phyloP scores from a whole-genome alignment of 495 filamentous ascomycete species.

The Neurospora sp. region DNA sequence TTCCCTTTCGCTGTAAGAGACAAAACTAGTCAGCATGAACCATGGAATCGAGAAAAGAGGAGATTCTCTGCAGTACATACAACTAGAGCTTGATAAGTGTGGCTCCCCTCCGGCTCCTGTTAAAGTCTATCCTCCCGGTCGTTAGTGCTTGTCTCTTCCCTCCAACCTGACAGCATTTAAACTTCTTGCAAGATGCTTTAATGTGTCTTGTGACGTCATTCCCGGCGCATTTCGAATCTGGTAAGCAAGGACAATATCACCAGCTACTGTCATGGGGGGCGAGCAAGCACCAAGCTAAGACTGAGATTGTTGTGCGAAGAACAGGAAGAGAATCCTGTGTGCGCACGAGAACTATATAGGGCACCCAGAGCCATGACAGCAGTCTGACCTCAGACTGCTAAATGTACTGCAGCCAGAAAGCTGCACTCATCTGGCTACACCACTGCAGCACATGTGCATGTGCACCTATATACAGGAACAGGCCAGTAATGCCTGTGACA shows the following conservation, averaged over 20 bases:
- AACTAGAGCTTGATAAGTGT: not conserved
- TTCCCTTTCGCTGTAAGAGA: not conserved
- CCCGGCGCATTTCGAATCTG: not conserved
- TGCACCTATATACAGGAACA: no score
- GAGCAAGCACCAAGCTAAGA: no score
- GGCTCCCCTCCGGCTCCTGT: slow-evolving; percentile 3
- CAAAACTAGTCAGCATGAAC: not conserved
- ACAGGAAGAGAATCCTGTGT: no score
- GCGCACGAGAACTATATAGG: no score
- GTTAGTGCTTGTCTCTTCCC: not conserved
- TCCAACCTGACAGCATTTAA: not conserved
- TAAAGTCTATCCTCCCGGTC: slow-evolving; percentile 4
- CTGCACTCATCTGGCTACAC: no score
- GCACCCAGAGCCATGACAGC: no score
- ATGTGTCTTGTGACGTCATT: not conserved
- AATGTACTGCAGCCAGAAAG: no score
- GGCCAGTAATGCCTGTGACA: no score
- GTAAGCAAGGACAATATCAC: not conserved
- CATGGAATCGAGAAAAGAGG: not conserved
- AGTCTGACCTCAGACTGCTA: no score
- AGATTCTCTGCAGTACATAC: not conserved
- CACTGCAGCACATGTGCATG: no score
- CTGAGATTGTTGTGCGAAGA: no score
- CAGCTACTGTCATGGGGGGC: no score
- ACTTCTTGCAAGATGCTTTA: not conserved